phyloP scores from a whole-genome alignment of 352 stramenopile genomes.

The Pythium folliculosum region DNA sequence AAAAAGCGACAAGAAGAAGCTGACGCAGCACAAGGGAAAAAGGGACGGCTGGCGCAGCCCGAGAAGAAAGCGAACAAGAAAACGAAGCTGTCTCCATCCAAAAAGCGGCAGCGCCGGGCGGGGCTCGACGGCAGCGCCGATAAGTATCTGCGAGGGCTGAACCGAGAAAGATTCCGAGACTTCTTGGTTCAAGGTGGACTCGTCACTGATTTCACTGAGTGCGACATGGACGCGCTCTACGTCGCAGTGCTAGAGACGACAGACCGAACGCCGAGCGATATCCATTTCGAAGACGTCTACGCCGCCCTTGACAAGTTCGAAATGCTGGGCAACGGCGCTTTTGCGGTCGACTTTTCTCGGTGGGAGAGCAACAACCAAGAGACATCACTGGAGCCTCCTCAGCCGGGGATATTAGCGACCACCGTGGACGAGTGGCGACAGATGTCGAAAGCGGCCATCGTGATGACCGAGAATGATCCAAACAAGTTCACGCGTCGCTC shows the following conservation, averaged over 20 bases:
- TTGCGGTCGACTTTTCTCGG: slow-evolving; percentile 11
- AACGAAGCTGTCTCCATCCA: slow-evolving; percentile 4
- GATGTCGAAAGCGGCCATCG: slow-evolving; percentile 35
- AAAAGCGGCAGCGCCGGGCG: slow-evolving; percentile 6
- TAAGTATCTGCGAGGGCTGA: slow-evolving; percentile 50
- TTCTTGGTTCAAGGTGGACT: slow-evolving; percentile 47
- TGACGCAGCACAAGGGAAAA: slow-evolving; percentile 9
- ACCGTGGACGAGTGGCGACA: slow-evolving; percentile 41
- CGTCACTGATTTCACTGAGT: slow-evolving; percentile 27
- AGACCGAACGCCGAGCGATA: slow-evolving; percentile 8
- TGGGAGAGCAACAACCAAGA: slow-evolving; percentile 9
- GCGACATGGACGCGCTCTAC: slow-evolving; percentile 52
- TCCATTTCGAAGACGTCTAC: slow-evolving; percentile 28
- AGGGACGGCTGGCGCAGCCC: slow-evolving; percentile 1
- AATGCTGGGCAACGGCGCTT: slow-evolving; percentile 7
- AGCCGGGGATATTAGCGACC: neutral
- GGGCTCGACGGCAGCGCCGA: slow-evolving; percentile 9
- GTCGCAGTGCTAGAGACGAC: slow-evolving; percentile 9
- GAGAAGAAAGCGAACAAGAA: slow-evolving; percentile 36
- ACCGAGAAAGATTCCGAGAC: slow-evolving; percentile 34
- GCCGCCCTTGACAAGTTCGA: slow-evolving; percentile 2
- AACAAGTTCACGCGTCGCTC: slow-evolving; percentile 40
- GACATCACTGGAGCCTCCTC: neutral
- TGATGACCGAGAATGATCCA: slow-evolving; percentile 53
- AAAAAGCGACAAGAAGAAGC: slow-evolving; percentile 31